These are phyloP conservation scores for Arthrinium puccinioides DNA, from an alignment of 2,329 filamentous ascomycete species.

Conservation along the genomic window DNA sequence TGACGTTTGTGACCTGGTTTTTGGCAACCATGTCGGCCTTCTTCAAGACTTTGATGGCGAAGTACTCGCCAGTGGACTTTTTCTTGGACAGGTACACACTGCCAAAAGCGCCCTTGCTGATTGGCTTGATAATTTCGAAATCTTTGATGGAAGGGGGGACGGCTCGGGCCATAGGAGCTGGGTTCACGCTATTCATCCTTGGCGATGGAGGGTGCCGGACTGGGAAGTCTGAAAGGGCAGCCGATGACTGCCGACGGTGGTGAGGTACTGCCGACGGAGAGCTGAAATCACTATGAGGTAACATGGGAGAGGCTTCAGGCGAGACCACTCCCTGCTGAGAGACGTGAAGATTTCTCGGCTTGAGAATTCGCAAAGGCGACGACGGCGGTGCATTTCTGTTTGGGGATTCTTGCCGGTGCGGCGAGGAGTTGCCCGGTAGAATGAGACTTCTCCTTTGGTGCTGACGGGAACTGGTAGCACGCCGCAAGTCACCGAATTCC, in stretches of 20 bases:
- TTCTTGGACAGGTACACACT: slow-evolving; percentile 98
- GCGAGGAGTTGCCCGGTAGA: slow-evolving; percentile 69
- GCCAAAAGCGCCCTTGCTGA: slow-evolving; percentile 96
- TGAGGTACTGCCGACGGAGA: slow-evolving; percentile 57
- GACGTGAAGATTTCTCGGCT: slow-evolving; percentile 60
- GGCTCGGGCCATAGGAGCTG: slow-evolving; percentile 77
- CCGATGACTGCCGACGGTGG: slow-evolving; percentile 86
- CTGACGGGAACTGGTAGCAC: slow-evolving; percentile 72
- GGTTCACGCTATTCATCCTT: slow-evolving; percentile 65
- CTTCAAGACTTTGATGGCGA: slow-evolving; percentile 95
- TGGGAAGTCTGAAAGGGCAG: slow-evolving; percentile 65
- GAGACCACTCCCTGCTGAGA: slow-evolving; percentile 64
- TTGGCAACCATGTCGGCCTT: slow-evolving; percentile 99
- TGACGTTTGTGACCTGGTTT: slow-evolving; percentile 98
- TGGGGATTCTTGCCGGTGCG: slow-evolving; percentile 82
- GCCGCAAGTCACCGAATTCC: slow-evolving; percentile 69
- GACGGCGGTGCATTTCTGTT: slow-evolving; percentile 68
- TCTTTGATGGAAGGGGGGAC: slow-evolving; percentile 96
- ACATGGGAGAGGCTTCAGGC: slow-evolving; percentile 82
- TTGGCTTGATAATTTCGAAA: slow-evolving; percentile 98
- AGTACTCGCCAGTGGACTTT: slow-evolving; percentile 97
- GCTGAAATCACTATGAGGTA: slow-evolving; percentile 74
- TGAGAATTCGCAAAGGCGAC: slow-evolving; percentile 78
- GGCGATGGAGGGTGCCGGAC: slow-evolving; percentile 74
- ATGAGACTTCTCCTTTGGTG: slow-evolving; percentile 83